Evolutionary conservation across 176 grass and related monocot genomes (phyloP), one percentile per base, ranked within the genome.

Genomic region (Aegilops sharonensis): DNA sequence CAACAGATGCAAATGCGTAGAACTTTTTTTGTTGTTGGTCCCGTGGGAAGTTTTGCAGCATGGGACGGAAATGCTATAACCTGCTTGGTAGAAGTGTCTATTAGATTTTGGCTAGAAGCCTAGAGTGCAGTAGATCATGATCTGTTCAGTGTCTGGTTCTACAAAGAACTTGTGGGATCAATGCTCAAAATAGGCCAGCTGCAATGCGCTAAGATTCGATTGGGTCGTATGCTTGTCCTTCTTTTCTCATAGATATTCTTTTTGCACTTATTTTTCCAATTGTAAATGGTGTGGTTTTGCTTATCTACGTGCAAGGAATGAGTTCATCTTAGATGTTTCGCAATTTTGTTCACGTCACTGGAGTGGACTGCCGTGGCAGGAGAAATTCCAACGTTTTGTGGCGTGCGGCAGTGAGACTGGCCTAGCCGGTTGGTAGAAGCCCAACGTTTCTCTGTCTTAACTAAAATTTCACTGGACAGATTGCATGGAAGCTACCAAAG

Each of bases 31-130:
- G 50, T 81, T 63, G 21, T 61, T 75, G 29, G 18, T 27, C 42
- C 81, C 60, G 45, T 45, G 74, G 29, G 37, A 43, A 90, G 79
- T 87, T 87, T 83, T 78, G 79, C 59, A 87, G 73, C 80, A 74
- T 73, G 89, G 89, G 48, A 37, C 29, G 10, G 37, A 68, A 54
- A 20, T 81, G 60, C 59, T 59, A 66, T 78, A 72, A 12, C 65
- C 5, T 52, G 37, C 17, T 52, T n/a, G n/a, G 30, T 70, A 71
- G 54, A 74, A 66, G 20, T 43, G 43, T 35, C 18, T 39, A 34
- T 63, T 81, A 30, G 61, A 85, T 81, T 60, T 60, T 11, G 9
- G 59, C 59, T 83, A 65, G 59, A 68, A 82, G n/a, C 78, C 64
- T 86, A 79, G 40, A 65, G 52, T 24, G 48, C 1, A 74, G 76